Evolutionary conservation across 2,329 filamentous ascomycete species (phyloP).

Genomic region (Periconia sp.): DNA sequence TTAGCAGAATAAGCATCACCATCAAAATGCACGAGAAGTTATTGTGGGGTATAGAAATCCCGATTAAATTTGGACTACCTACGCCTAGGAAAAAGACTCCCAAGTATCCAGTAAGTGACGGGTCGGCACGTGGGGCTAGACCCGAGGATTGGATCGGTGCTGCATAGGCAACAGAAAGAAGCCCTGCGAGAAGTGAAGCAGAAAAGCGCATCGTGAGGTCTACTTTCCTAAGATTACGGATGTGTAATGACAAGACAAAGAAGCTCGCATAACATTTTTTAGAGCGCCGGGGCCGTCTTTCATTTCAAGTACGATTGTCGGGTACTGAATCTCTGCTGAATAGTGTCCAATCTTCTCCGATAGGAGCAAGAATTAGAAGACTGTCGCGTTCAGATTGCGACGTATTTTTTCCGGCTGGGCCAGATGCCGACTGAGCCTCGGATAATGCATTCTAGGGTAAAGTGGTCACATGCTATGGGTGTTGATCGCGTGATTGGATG

Average conservation of each 20-base stretch:
- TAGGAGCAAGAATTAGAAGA: conserved; percentile 11
- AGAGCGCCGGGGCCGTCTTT: background rate
- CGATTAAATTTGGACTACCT: background rate
- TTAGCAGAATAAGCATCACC: background rate
- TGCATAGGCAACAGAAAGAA: conserved; percentile 15
- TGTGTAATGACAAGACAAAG: background rate
- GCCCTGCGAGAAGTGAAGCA: conserved; percentile 10
- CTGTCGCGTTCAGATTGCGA: conserved; percentile 1
- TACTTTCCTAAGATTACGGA: background rate
- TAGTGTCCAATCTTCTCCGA: conserved; percentile 3
- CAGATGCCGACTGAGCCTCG: conserved; percentile 9
- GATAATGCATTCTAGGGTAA: background rate
- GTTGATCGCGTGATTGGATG: conserved; percentile 4
- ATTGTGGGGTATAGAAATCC: background rate
- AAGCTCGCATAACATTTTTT: background rate
- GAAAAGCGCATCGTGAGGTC: conserved; percentile 16
- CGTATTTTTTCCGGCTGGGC: conserved; percentile 6
- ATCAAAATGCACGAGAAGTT: background rate
- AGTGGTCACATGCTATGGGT: conserved; percentile 7
- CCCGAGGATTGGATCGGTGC: conserved; percentile 22
- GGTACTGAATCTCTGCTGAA: background rate
- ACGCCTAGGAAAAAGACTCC: conserved; percentile 57
- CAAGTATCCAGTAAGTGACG: conserved; percentile 54
- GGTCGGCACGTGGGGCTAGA: conserved; percentile 26
- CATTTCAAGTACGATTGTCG: background rate